Evolutionary conservation across 345 rosid genomes (phyloP).

Genomic region (Rhodamnia rubescens): DNA sequence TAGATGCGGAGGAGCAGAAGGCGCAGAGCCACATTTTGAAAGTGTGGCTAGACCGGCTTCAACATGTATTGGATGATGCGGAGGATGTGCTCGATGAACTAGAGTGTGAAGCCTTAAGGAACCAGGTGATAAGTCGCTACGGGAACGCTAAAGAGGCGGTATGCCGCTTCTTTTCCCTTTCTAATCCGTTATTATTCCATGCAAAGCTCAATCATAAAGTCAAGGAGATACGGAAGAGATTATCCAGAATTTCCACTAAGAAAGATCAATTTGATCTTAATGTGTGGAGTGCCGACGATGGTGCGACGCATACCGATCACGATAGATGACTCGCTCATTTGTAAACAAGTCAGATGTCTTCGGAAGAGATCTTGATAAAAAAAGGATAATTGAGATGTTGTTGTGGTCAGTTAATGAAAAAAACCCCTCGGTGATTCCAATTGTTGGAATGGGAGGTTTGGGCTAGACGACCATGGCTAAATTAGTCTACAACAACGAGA

Average conservation of each 20-base stretch:
- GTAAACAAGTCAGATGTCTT: background rate
- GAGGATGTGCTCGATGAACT: background rate
- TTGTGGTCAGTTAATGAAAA: background rate
- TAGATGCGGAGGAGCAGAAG: background rate
- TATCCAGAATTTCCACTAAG: background rate
- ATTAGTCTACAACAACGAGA: background rate
- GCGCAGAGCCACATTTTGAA: background rate
- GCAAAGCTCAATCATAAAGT: background rate
- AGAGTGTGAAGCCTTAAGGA: background rate
- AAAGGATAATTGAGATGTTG: background rate
- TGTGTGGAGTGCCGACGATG: background rate
- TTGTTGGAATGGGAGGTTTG: background rate
- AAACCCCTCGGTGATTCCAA: background rate
- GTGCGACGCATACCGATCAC: accelerated
- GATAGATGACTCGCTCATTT: background rate
- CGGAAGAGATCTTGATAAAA: background rate
- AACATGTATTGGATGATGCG: background rate
- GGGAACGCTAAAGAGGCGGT: background rate
- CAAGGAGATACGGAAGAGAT: background rate
- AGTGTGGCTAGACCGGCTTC: background rate
- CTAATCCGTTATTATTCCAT: background rate
- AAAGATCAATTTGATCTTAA: background rate
- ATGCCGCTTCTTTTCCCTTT: background rate
- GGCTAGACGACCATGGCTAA: background rate
- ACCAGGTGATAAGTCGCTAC: background rate